These are phyloP conservation scores for Pachyrhizus erosus DNA, from an alignment of 306 rosid genomes.

Conservation along the genomic window DNA sequence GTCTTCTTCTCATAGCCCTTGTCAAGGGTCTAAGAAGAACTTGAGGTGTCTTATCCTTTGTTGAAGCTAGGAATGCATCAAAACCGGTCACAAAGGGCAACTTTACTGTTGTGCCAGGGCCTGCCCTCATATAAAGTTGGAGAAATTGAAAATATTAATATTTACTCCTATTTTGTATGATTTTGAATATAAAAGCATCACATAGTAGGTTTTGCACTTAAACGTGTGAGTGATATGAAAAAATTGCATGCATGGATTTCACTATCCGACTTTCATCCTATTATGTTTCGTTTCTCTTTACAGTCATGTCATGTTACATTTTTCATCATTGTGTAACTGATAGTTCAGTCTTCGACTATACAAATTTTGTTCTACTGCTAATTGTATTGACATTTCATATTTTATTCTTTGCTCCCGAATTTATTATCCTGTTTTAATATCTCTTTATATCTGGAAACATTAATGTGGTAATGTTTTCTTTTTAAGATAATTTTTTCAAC, in stretches of 20 bases:
- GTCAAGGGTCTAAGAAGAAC: too few relatives aligned
- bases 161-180: not conserved
- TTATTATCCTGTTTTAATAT: conserved; percentile 9
- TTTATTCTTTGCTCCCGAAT: conserved; percentile 10
- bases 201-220: not conserved
- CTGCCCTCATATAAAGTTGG: not conserved
- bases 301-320: not conserved
- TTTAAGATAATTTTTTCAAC: not conserved
- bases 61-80: too few relatives aligned
- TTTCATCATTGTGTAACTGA: not conserved
- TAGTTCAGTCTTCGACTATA: not conserved
- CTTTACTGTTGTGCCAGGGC: too few relatives aligned
- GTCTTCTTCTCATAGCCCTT: too few relatives aligned
- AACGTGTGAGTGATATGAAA: not conserved
- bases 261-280: conserved; percentile 22
- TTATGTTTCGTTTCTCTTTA: not conserved
- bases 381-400: conserved; percentile 4
- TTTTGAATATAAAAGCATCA: conserved; percentile 2
- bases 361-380: not conserved
- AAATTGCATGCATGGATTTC: not conserved
- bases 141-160: not conserved
- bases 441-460: conserved; percentile 7
- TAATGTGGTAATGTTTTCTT: not conserved
- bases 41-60: too few relatives aligned
- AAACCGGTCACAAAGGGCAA: not conserved